Base-by-base conservation (phyloP, 345 rosid genomes). In the Ricinus communis region DNA sequence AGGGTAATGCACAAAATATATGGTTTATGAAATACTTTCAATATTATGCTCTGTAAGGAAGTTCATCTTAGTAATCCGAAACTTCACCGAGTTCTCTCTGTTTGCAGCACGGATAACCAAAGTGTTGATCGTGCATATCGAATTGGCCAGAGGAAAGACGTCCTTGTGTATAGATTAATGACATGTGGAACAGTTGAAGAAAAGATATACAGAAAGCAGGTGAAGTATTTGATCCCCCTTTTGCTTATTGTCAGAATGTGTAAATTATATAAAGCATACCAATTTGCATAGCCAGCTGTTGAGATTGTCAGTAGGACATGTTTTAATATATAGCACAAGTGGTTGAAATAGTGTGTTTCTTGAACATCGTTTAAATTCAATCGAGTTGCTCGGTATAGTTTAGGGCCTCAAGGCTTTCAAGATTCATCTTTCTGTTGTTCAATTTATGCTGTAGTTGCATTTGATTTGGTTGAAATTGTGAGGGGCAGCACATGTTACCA, bases 41-140 rank as follows among this genome's bases (percentile, higher is more conserved):
- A 13, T 0, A 18, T n/a, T 3, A 36, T 21, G 0, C 25, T 56
- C 43, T 45, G 16, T 58, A 13, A 49, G 25, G 68, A 19, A 50
- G n/a, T 58, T 50, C 14, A 11, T 56, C 25, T 1, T 19, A 31
- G 60, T 25, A 25, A n/a, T 11, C 12, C 18, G 5, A 31, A 66
- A 9, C 21, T 45, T 38, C 30, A 61, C 52, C 57, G 27, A 45
- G 21, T 36, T 49, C n/a, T 15, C 24, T 57, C 30, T 24, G 22
- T 66, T 62, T 81, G 80, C 86, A 95, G 99, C 73, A 95, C 91
- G 58, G 99, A 95, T 75, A 95, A 87, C 82, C 99, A 92, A 79
- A 95, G 99, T 65, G 97, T 95, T 82, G 99, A 95, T 84, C 89
- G 99, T 57, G 99, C 99, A 66, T 95, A 95, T 73, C 88, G 99